Evolutionary conservation across 192 early-diverging fungal species (phyloP).

Genomic region (Phlyctochytrium planicorne): DNA sequence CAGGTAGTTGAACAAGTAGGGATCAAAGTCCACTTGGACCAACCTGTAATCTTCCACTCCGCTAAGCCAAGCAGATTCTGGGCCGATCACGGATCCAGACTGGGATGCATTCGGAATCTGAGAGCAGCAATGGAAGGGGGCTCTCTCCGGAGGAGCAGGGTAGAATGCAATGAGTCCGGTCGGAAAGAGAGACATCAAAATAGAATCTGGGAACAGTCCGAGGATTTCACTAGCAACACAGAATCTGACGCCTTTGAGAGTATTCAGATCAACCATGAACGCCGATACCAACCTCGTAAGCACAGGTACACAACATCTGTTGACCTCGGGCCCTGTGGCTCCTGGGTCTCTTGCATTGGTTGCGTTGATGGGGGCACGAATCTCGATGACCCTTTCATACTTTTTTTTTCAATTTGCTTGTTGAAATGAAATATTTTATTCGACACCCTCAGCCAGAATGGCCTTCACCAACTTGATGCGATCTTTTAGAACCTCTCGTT

Average conservation of each 20-base stretch:
- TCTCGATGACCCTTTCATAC: too few relatives aligned
- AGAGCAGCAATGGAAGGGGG: not conserved
- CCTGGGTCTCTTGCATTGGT: too few relatives aligned
- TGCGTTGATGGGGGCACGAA: too few relatives aligned
- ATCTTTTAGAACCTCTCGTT: slow-evolving; percentile 17
- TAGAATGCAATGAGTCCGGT: not conserved
- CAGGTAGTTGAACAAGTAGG: not conserved
- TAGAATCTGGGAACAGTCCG: not conserved
- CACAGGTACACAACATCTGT: not conserved
- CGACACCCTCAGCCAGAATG: slow-evolving; percentile 14
- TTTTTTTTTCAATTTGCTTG: too few relatives aligned
- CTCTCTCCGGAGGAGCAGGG: not conserved
- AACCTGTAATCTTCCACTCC: not conserved
- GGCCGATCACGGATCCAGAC: not conserved
- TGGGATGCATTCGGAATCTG: not conserved
- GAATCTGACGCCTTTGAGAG: not conserved
- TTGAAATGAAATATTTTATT: too few relatives aligned
- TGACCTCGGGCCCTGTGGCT: not conserved
- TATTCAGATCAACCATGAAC: too few relatives aligned
- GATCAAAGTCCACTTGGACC: not conserved
- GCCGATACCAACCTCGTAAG: too few relatives aligned
- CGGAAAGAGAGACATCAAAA: not conserved
- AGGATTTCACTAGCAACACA: slow-evolving; percentile 4
- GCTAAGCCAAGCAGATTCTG: not conserved
- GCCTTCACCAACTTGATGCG: slow-evolving; percentile 10